Percentiles rank a stretch among this genome's conserved stretches.
These are phyloP conservation scores for Podila horticola DNA, from an alignment of 192 early-diverging fungal genomes.

Conservation along the genomic window DNA sequence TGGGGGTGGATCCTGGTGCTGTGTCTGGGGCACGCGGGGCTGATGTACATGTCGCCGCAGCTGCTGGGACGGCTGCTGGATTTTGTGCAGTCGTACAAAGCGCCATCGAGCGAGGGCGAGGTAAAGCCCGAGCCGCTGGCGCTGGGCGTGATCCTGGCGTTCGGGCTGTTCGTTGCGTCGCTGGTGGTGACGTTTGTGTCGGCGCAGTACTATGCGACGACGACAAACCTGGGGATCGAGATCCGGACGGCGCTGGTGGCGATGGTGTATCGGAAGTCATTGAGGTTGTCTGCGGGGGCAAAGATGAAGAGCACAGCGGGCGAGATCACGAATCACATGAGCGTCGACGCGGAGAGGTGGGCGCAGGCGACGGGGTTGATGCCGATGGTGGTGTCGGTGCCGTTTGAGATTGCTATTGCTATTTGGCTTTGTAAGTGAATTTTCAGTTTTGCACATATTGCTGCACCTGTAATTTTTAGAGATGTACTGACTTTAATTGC, in stretches of 20 bases:
- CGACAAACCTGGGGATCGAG: constrained; percentile 5
- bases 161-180: constrained; percentile 1
- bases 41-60: neutral
- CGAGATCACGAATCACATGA: constrained; percentile 42
- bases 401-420: constrained; percentile 21
- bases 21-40: neutral
- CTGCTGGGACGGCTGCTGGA: neutral
- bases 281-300: constrained; percentile 15
- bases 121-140: constrained; percentile 1
- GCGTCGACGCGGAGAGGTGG: constrained; percentile 35
- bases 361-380: constrained; percentile 1
- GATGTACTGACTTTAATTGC: too few relatives aligned
- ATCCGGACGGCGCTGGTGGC: constrained; percentile 21
- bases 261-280: constrained; percentile 29
- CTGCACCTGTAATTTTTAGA: too few relatives aligned
- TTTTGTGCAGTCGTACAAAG: neutral
- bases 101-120: too few relatives aligned
- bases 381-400: constrained; percentile 6
- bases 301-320: constrained; percentile 12
- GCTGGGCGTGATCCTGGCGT: constrained; percentile 3
- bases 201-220: neutral
- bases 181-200: neutral
- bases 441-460: too few relatives aligned
- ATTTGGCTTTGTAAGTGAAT: constrained; percentile 11
- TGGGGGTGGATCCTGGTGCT: neutral